Base-by-base conservation (phyloP, 2,329 filamentous ascomycete species). In the Aspergillus transmontanensis region DNA sequence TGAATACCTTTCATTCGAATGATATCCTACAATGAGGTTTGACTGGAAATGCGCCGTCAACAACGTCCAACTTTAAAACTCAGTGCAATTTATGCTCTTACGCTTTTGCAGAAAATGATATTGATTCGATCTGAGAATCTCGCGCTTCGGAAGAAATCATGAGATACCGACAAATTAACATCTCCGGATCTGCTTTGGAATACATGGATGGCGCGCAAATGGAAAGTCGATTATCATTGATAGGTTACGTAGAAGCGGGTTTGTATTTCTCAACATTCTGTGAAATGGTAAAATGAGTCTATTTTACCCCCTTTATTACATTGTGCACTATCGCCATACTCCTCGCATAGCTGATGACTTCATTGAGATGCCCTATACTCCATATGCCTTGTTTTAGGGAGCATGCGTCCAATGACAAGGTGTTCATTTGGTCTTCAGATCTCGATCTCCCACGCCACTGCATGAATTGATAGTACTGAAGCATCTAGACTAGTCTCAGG, bases 401-500 rank as follows among this genome's bases (percentile, higher is more conserved):
- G n/a, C n/a, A 34, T 54, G 51, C 19, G 16, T 54, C 30, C 51
- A 54, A 36, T 54, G 21, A 54, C 2, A 54, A 14, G 6, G 28
- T 36, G 19, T 7, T 54, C 12, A 36, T 14, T 30, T 19, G 19
- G 4, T 14, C 16, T 23, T 23, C 32, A 54, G n/a, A 21, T 36
- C n/a, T 54, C 21, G 11, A 21, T 36, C n/a, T 54, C 21, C 32
- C 32, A 36, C 32, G 32, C 19, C 32, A 55, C 23, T 19, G 9
- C 48, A 32, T 12, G 28, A n/a, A 5, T 34, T 32, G 28, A 36
- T 55, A 23, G 21, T 6, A 10, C 6, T 54, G 48, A 53, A 21
- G 57, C 57, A 26, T 59, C 58, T 59, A 59, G 58, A 43, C 48
- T n/a, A 41, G 45, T 51, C 45, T 51, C 23, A 41, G 30, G 26